Conservation (phyloP, 768 basidiomycete genomes). For the Podaxis sp. region DNA sequence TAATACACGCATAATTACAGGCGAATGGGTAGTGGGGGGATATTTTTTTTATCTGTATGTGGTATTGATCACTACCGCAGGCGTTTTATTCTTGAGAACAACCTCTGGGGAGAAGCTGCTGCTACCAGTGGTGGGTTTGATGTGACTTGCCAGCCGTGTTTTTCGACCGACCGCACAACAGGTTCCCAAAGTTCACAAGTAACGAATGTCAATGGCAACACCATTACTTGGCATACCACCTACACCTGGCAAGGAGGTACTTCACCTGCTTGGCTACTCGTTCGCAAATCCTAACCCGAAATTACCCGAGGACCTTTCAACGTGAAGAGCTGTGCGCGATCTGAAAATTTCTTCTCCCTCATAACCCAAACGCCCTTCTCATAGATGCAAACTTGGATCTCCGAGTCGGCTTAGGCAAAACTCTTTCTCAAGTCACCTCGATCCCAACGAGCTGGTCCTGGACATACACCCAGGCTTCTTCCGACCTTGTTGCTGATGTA, state of each 20-base stretch:
- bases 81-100: constrained; percentile 30
- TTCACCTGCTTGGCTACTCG: neutral
- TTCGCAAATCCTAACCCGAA: neutral
- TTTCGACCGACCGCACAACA: constrained; percentile 3
- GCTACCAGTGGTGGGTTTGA: constrained; percentile 25
- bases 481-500: constrained; percentile 33
- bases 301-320: constrained; percentile 12
- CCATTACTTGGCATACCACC: constrained; percentile 31
- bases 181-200: constrained; percentile 33
- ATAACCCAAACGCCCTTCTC: neutral
- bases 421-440: constrained; percentile 27
- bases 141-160: neutral
- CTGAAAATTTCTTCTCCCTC: neutral
- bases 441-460: constrained; percentile 34
- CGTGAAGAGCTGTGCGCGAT: constrained; percentile 33
- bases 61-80: constrained; percentile 5
- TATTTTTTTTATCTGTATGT: neutral
- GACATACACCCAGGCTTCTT: constrained; percentile 30
- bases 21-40: constrained; percentile 18
- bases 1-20: neutral
- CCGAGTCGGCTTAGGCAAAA: constrained; percentile 27
- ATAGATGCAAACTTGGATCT: constrained; percentile 35
- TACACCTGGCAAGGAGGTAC: constrained; percentile 33
- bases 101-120: constrained; percentile 30
- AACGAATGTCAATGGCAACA: constrained; percentile 26